Evolutionary conservation across 352 stramenopile species (phyloP), one percentile per base, ranked within the genome.

Genomic region (Nothophytophthora sp.): DNA sequence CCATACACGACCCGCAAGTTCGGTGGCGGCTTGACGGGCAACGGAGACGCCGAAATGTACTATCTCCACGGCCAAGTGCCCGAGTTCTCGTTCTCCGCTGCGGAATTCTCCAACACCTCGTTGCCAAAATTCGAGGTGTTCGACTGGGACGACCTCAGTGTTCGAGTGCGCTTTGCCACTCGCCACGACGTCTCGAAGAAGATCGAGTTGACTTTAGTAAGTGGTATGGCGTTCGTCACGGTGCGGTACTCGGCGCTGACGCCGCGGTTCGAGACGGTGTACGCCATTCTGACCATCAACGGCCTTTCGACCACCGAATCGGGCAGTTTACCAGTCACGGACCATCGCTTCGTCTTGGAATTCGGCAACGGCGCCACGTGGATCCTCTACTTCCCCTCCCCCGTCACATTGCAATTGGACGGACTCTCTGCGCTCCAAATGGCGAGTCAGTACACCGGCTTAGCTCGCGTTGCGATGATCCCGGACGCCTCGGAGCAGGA

Each of bases 141-240:
- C 32, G 66, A 67, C 41, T 81, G 70, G 67, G 69, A 81, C 32
- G 76, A 87, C 28, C 55, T 81, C 46, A 66, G 63, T 42, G 81
- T 90, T 12, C 46, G 70, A 7, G 38, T 88, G n/a, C 69, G 68
- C 23, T 81, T 81, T 37, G 32, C 67, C 18, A 40, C 59, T 18
- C 24, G 53, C 0, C 35, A 63, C n/a, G 52, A 70, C 13, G 52
- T 35, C 4, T 38, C 50, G 3, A 67, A 69, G 40, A 82, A 70
- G 32, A 63, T 83, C 23, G 66, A 83, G 43, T 55, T 67, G 15
- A 74, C 58, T 3, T 58, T 90, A 15, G 70, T 79, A 13, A 85
- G 70, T 38, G 80, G 76, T 36, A 90, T 90, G 80, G 80, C 75
- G 3, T 87, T 76, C 30, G 54, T 75, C n/a, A 80, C 75, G 2